These are phyloP conservation scores for Skeletonema marinoi DNA, from an alignment of 108 stramenopile species.

Conservation along the genomic window DNA sequence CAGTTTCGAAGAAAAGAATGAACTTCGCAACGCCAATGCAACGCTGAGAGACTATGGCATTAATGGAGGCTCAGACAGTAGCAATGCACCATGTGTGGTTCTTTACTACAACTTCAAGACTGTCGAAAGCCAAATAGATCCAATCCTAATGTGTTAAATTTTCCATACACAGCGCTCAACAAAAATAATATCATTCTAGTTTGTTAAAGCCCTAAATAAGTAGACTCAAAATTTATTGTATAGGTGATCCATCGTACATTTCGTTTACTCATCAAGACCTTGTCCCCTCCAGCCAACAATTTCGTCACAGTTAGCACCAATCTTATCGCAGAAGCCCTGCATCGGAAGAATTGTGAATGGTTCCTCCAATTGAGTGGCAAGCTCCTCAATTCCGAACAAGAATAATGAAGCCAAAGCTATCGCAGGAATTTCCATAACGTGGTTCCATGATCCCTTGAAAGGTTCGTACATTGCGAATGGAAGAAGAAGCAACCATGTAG, in stretches of 20 bases:
- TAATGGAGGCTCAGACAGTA: neutral
- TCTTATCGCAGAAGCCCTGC: constrained; percentile 72
- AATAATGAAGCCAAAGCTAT: constrained; percentile 53
- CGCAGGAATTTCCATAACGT: constrained; percentile 59
- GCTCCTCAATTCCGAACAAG: constrained; percentile 76
- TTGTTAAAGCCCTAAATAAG: neutral
- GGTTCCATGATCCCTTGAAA: constrained; percentile 60
- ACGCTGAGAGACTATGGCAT: neutral
- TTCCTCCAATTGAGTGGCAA: constrained; percentile 75
- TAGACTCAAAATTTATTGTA: neutral
- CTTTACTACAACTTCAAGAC: neutral
- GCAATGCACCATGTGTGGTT: neutral
- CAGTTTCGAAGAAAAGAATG: neutral
- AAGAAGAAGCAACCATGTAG: constrained; percentile 56
- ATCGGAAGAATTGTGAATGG: constrained; percentile 79
- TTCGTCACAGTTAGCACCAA: constrained; percentile 53
- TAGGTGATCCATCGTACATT: neutral
- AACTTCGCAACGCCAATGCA: neutral
- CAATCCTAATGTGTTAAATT: neutral
- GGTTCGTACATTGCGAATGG: constrained; percentile 61
- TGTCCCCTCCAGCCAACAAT: constrained; percentile 48
- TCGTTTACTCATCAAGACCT: constrained; percentile 2
- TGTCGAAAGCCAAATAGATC: neutral
- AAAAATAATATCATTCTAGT: neutral
- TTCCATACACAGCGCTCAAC: neutral